Evolutionary conservation across 768 basidiomycete species (phyloP).

Genomic region (Xerocomellus dryophilus): DNA sequence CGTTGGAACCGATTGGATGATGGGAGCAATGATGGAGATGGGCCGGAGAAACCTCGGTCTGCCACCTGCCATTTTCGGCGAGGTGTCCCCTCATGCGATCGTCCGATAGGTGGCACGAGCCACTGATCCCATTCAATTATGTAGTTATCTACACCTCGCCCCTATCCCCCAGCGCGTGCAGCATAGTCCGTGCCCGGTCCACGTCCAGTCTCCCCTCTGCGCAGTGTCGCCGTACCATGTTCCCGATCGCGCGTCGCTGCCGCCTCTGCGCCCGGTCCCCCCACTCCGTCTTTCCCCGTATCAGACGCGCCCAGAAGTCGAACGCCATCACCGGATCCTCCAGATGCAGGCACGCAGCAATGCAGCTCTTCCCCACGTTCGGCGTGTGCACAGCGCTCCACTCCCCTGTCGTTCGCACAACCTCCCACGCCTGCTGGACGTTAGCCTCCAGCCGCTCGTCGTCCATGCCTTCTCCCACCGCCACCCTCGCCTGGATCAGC

Average conservation of each 20-base stretch:
- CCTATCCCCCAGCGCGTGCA: slow-evolving; percentile 18
- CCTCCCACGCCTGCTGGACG: slow-evolving; percentile 40
- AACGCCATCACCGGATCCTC: slow-evolving; percentile 52
- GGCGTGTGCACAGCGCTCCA: slow-evolving; percentile 40
- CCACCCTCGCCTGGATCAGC: slow-evolving; percentile 44
- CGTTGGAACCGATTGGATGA: no score
- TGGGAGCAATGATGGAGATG: slow-evolving; percentile 15
- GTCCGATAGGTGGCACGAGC: no score
- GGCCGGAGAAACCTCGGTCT: slow-evolving; percentile 51
- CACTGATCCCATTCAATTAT: no score
- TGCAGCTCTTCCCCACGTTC: slow-evolving; percentile 50
- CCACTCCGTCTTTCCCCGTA: slow-evolving; percentile 47
- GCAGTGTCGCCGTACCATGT: slow-evolving; percentile 31
- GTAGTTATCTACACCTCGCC: no score
- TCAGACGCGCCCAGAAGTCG: slow-evolving; percentile 54
- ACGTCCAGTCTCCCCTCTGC: slow-evolving; percentile 26
- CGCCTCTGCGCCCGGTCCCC: slow-evolving; percentile 43
- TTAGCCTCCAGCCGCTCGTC: slow-evolving; percentile 30
- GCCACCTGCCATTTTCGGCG: slow-evolving; percentile 42
- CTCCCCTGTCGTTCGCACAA: slow-evolving; percentile 40
- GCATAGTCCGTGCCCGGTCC: slow-evolving; percentile 18
- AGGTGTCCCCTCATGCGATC: slow-evolving; percentile 39
- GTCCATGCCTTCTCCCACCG: slow-evolving; percentile 24
- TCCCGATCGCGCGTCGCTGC: slow-evolving; percentile 42
- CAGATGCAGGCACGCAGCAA: slow-evolving; percentile 47